Conservation (phyloP, 2,329 filamentous ascomycete species). For the Sordariomycetes sp. region DNA sequence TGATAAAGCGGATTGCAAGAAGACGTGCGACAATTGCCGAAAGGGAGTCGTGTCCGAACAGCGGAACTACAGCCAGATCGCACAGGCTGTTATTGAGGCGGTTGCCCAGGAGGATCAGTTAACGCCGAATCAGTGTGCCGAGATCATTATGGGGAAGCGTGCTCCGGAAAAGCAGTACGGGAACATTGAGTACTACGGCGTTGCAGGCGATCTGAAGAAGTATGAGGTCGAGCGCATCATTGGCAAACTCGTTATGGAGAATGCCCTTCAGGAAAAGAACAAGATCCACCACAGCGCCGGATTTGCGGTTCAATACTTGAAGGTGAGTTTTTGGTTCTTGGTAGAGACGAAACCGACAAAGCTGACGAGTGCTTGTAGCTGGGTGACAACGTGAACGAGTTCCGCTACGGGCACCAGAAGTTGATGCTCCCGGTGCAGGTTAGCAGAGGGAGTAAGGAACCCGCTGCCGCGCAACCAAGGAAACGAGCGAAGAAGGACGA, state of each 20-base stretch:
- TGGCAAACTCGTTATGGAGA: slow-evolving; percentile 58
- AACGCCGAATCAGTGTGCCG: slow-evolving; percentile 70
- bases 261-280: slow-evolving; percentile 60
- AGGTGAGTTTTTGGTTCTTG: slow-evolving; percentile 23
- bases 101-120: slow-evolving; percentile 52
- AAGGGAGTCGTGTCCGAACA: slow-evolving; percentile 57
- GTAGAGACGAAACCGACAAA: not conserved
- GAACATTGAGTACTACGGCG: slow-evolving; percentile 37
- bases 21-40: slow-evolving; percentile 80
- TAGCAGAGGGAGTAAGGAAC: slow-evolving; percentile 14
- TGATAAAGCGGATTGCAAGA: slow-evolving; percentile 53
- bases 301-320: slow-evolving; percentile 65
- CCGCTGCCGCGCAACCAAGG: slow-evolving; percentile 18
- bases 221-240: slow-evolving; percentile 78
- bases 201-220: slow-evolving; percentile 55
- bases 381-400: slow-evolving; percentile 25
- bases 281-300: slow-evolving; percentile 43
- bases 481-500: slow-evolving; percentile 13
- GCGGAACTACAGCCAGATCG: slow-evolving; percentile 66
- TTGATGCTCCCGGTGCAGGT: slow-evolving; percentile 30
- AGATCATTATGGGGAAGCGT: slow-evolving; percentile 60
- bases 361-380: slow-evolving; percentile 13
- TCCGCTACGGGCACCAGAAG: slow-evolving; percentile 28
- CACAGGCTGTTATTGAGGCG: slow-evolving; percentile 48
- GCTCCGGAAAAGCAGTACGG: not conserved